These are phyloP conservation scores for Ormosia emarginata DNA, from an alignment of 306 rosid species.

Conservation along the genomic window DNA sequence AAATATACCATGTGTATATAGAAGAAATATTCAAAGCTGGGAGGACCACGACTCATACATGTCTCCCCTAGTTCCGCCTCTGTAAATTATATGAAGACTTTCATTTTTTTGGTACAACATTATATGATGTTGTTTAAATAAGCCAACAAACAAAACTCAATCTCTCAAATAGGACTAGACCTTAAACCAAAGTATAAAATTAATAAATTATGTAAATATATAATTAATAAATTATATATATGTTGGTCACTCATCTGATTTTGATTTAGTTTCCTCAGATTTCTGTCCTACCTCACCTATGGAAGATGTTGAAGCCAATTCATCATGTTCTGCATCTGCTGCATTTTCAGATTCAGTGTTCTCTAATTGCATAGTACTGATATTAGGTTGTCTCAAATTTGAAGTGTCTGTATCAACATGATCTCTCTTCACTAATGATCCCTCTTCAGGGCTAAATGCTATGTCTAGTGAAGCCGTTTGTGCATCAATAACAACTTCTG, in stretches of 20 bases:
- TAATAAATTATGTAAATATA: background rate
- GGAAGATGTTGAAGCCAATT: constrained; percentile 18
- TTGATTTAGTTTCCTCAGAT: background rate
- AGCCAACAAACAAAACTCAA: background rate
- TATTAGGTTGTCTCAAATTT: background rate
- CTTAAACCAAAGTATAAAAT: background rate
- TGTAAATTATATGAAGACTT: too few species aligned
- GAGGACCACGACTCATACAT: too few species aligned
- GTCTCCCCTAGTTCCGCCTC: too few species aligned
- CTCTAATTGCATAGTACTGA: constrained; percentile 12
- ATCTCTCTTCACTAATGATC: constrained; percentile 12
- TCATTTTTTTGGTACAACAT: too few species aligned
- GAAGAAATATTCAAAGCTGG: too few species aligned
- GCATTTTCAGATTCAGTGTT: constrained; percentile 3
- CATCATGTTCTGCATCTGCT: constrained; percentile 13
- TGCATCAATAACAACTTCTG: constrained; percentile 22
- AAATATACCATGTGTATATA: too few species aligned
- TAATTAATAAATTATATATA: background rate
- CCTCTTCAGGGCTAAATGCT: constrained; percentile 23
- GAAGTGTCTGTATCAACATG: background rate
- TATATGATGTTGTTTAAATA: background rate
- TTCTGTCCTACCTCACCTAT: background rate
- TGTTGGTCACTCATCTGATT: background rate
- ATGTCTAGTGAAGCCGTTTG: constrained; percentile 18
- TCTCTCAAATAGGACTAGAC: background rate